phyloP scores from a whole-genome alignment of 495 filamentous ascomycete species.

The Hypoxylon perforatum region DNA sequence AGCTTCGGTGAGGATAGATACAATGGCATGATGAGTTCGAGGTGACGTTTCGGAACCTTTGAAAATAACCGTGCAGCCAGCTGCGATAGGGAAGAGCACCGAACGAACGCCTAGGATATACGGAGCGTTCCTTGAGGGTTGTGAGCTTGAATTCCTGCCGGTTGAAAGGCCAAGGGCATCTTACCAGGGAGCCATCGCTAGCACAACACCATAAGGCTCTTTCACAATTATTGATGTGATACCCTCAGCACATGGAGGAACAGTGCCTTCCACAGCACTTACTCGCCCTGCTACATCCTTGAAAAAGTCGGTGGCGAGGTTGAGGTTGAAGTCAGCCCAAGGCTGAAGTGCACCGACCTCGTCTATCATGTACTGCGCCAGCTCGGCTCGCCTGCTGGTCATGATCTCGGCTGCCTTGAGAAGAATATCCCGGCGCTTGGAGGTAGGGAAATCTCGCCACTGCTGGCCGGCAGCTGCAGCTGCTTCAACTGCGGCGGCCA shows the following conservation, averaged over 20 bases:
- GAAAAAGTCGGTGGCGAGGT: constrained; percentile 66
- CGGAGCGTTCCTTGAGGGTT: constrained; percentile 73
- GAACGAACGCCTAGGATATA: constrained; percentile 76
- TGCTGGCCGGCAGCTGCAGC: constrained; percentile 75
- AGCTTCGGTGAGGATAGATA: constrained; percentile 75
- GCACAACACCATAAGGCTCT: constrained; percentile 83
- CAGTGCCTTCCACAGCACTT: constrained; percentile 65
- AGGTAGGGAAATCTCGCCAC: constrained; percentile 74
- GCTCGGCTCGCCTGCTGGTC: constrained; percentile 69
- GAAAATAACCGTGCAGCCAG: constrained; percentile 80
- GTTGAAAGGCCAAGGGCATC: neutral
- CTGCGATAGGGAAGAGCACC: constrained; percentile 79
- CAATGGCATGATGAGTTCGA: constrained; percentile 77
- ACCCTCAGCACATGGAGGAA: constrained; percentile 67
- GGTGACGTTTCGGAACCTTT: constrained; percentile 85
- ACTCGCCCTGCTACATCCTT: constrained; percentile 79
- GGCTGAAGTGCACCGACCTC: constrained; percentile 72
- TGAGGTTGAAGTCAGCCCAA: constrained; percentile 73
- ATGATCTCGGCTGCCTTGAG: constrained; percentile 77
- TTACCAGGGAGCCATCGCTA: constrained; percentile 88
- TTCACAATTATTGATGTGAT: constrained; percentile 76
- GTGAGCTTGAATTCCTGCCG: constrained; percentile 40
- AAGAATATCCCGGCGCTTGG: constrained; percentile 75
- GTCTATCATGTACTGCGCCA: constrained; percentile 68
- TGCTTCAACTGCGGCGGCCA: constrained; percentile 68